A percentile compares a stretch with the other conserved stretches of the same genome.
These are phyloP conservation scores for Globisporangium spiculum DNA, from an alignment of 352 stramenopile species.

Conservation along the genomic window DNA sequence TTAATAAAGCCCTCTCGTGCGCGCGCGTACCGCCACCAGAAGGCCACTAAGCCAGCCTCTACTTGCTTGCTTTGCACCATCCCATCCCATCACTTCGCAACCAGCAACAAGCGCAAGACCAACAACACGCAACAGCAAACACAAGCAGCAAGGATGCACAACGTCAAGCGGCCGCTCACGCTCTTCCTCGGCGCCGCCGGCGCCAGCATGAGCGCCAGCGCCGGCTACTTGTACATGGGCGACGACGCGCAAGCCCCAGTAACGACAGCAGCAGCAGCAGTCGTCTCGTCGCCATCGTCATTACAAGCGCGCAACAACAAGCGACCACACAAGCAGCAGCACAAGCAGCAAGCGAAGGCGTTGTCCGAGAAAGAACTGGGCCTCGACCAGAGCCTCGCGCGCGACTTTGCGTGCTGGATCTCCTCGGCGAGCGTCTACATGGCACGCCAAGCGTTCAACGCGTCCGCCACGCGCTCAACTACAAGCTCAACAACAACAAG, in stretches of 20 bases:
- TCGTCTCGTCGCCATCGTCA: not conserved
- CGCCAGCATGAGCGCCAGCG: slow-evolving; percentile 35
- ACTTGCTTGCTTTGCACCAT: not conserved
- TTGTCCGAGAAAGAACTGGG: slow-evolving; percentile 56
- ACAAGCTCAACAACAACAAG: not conserved
- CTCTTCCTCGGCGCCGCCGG: slow-evolving; percentile 48
- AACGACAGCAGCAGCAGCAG: slow-evolving; percentile 14
- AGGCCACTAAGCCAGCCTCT: not conserved
- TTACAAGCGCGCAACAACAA: slow-evolving; percentile 14
- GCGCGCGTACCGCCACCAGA: not conserved
- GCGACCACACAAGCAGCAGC: slow-evolving; percentile 21
- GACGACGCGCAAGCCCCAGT: slow-evolving; percentile 30
- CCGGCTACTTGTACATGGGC: slow-evolving; percentile 41
- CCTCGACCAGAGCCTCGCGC: slow-evolving; percentile 65
- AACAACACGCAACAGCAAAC: not conserved
- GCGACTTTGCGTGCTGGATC: slow-evolving; percentile 65
- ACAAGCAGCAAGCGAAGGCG: slow-evolving; percentile 5
- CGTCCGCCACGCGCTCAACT: slow-evolving; percentile 15
- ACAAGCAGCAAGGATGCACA: slow-evolving; percentile 10
- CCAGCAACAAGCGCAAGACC: not conserved
- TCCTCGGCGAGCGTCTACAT: slow-evolving; percentile 60
- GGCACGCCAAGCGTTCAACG: slow-evolving; percentile 51
- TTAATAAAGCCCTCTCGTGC: not conserved
- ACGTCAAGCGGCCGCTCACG: slow-evolving; percentile 55
- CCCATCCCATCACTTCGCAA: not conserved